phyloP scores from a whole-genome alignment of 2,329 filamentous ascomycete genomes.

The Dactylonectria macrodidyma region DNA sequence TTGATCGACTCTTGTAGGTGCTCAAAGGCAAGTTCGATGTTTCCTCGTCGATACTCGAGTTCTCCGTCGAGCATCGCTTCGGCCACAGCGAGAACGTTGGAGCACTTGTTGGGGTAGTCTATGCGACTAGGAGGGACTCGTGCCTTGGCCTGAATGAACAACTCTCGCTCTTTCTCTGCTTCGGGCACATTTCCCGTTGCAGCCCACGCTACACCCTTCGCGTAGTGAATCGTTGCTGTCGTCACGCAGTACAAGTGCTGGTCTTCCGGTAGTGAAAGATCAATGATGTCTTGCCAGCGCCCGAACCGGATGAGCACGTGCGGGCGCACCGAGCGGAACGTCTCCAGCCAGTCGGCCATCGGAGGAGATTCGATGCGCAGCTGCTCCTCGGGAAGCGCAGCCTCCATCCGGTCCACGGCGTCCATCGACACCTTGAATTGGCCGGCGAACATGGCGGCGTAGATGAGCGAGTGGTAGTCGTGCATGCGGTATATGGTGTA shows the following conservation, averaged over 20 bases:
- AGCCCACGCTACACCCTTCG: constrained; percentile 75
- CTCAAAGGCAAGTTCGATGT: constrained; percentile 70
- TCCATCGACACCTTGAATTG: constrained; percentile 73
- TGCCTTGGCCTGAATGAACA: constrained; percentile 65
- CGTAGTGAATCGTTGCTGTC: constrained; percentile 78
- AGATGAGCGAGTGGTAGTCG: constrained; percentile 80
- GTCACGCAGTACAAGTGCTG: constrained; percentile 74
- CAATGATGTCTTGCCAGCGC: constrained; percentile 75
- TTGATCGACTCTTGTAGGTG: constrained; percentile 69
- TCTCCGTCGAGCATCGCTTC: constrained; percentile 79
- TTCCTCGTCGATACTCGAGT: constrained; percentile 75
- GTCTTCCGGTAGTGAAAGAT: constrained; percentile 69
- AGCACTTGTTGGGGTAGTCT: constrained; percentile 77
- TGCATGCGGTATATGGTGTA: constrained; percentile 82
- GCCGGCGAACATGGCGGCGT: constrained; percentile 83
- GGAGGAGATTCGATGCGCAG: constrained; percentile 68
- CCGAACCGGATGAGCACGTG: constrained; percentile 82
- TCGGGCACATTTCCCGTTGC: constrained; percentile 67
- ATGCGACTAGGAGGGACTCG: constrained; percentile 70
- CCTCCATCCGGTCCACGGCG: constrained; percentile 70
- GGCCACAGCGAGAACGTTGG: constrained; percentile 73
- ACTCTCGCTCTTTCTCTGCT: constrained; percentile 63
- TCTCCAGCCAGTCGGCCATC: constrained; percentile 83
- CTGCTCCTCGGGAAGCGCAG: constrained; percentile 69
- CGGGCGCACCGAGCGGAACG: constrained; percentile 74